Percentiles rank a stretch among this genome's conserved stretches.
phyloP scores from a whole-genome alignment of 2,329 filamentous ascomycete species.

The Exophiala lecanii-corni region DNA sequence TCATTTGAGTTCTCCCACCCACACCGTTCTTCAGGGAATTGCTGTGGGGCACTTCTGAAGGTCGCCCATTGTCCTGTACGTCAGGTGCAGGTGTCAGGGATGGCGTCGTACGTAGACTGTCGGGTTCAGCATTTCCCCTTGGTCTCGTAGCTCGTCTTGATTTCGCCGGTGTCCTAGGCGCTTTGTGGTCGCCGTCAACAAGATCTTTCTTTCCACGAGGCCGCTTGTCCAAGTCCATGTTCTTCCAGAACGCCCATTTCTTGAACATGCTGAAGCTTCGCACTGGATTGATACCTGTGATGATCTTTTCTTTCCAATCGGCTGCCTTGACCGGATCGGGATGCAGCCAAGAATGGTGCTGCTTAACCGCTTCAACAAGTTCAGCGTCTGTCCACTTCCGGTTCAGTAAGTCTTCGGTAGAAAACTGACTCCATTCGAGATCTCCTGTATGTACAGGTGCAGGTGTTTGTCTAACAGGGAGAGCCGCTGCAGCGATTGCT shows the following conservation, averaged over 20 bases:
- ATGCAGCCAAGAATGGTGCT: conserved; percentile 23
- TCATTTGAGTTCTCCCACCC: background rate
- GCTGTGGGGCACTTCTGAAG: background rate
- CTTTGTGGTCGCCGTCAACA: conserved; percentile 4
- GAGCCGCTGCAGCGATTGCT: background rate
- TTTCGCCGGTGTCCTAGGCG: conserved; percentile 2
- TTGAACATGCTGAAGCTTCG: conserved; percentile 26
- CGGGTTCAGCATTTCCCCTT: conserved; percentile 3
- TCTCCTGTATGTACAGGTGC: conserved; percentile 3
- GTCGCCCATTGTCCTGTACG: background rate
- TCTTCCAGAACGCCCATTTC: conserved; percentile 27
- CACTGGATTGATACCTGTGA: conserved; percentile 25
- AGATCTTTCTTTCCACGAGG: conserved; percentile 23
- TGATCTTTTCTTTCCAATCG: conserved; percentile 23
- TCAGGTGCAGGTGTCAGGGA: conserved; percentile 12
- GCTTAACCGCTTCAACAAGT: conserved; percentile 19
- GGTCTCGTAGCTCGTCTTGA: conserved; percentile 2
- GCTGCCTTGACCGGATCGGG: conserved; percentile 19
- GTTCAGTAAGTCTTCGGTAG: conserved; percentile 8
- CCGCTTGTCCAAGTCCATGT: conserved; percentile 23
- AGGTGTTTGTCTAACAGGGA: background rate
- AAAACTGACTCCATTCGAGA: conserved; percentile 13
- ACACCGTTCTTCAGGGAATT: too few relatives aligned
- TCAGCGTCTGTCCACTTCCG: conserved; percentile 26
- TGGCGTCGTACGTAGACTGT: conserved; percentile 10